phyloP scores from a whole-genome alignment of 2,329 filamentous ascomycete species.

The Thermothelomyces thermophilus region DNA sequence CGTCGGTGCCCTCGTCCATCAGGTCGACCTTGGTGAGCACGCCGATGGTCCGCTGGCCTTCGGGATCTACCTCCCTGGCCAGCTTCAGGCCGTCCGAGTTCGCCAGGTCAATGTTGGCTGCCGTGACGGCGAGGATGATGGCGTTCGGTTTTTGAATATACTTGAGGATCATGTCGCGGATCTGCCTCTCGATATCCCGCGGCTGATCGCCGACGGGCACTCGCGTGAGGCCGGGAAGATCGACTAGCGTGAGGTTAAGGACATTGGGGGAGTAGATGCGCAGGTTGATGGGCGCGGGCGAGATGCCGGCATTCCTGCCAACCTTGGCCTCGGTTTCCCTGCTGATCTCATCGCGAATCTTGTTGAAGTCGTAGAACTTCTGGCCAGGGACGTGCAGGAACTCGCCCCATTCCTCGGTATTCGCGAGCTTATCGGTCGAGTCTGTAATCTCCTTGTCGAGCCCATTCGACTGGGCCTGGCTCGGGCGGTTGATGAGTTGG shows the following conservation, averaged over 20 bases:
- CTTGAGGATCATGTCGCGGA: slow-evolving; percentile 96
- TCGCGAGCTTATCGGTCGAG: slow-evolving; percentile 77
- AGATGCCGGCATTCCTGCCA: slow-evolving; percentile 92
- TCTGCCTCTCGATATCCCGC: slow-evolving; percentile 93
- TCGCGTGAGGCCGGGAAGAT: slow-evolving; percentile 93
- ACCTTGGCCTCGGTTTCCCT: slow-evolving; percentile 96
- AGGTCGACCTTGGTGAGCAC: slow-evolving; percentile 97
- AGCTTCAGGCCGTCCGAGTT: slow-evolving; percentile 98
- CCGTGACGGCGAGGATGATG: slow-evolving; percentile 93
- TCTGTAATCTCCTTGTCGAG: slow-evolving; percentile 58
- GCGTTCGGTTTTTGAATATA: slow-evolving; percentile 98
- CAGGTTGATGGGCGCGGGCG: slow-evolving; percentile 91
- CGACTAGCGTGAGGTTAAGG: slow-evolving; percentile 90
- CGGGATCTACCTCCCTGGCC: slow-evolving; percentile 91
- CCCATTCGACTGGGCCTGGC: slow-evolving; percentile 62
- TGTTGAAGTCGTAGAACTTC: slow-evolving; percentile 97
- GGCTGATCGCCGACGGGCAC: slow-evolving; percentile 95
- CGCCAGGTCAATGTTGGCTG: slow-evolving; percentile 94
- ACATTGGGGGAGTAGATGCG: slow-evolving; percentile 98
- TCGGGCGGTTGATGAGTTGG: slow-evolving; percentile 89
- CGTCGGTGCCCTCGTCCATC: slow-evolving; percentile 98
- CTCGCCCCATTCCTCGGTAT: slow-evolving; percentile 95
- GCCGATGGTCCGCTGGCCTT: slow-evolving; percentile 96
- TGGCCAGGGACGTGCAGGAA: slow-evolving; percentile 96
- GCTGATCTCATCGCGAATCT: slow-evolving; percentile 96